Conservation (phyloP, 2,329 filamentous ascomycete genomes). For the Botryotinia narcissicola region DNA sequence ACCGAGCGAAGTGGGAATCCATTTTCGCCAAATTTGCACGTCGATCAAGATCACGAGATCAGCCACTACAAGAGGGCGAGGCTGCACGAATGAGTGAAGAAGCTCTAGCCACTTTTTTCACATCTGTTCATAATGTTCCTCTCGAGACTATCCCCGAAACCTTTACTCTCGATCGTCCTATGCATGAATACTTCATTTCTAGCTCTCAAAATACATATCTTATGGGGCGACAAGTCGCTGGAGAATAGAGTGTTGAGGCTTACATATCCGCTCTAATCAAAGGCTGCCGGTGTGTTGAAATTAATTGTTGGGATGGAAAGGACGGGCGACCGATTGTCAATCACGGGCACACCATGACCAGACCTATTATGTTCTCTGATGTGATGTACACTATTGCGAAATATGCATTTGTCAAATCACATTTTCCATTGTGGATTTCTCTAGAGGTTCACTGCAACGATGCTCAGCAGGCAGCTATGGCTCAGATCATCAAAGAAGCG, state of each 20-base stretch:
- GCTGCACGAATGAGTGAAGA: constrained; percentile 68
- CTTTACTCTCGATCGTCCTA: constrained; percentile 70
- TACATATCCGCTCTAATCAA: constrained; percentile 87
- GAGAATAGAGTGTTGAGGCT: constrained; percentile 88
- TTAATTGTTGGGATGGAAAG: constrained; percentile 95
- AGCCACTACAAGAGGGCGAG: constrained; percentile 44
- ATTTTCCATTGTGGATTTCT: constrained; percentile 88
- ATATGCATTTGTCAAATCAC: constrained; percentile 86
- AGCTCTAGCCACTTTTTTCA: constrained; percentile 74
- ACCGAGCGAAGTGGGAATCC: constrained; percentile 64
- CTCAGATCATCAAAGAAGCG: constrained; percentile 79
- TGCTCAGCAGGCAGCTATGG: constrained; percentile 83
- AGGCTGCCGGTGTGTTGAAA: constrained; percentile 92
- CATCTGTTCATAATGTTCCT: constrained; percentile 70
- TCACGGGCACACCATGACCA: constrained; percentile 87
- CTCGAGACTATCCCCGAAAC: constrained; percentile 59
- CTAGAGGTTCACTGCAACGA: constrained; percentile 91
- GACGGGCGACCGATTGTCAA: constrained; percentile 81
- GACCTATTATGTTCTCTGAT: constrained; percentile 83
- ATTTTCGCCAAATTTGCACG: constrained; percentile 70
- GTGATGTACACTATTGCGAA: constrained; percentile 91
- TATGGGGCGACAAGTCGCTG: constrained; percentile 82
- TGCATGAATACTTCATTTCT: constrained; percentile 97
- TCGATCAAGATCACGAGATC: constrained; percentile 51
- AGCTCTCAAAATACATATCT: constrained; percentile 99